These are phyloP conservation scores for Crithidia bombi DNA, from an alignment of 208 protist genomes.

Conservation along the genomic window DNA sequence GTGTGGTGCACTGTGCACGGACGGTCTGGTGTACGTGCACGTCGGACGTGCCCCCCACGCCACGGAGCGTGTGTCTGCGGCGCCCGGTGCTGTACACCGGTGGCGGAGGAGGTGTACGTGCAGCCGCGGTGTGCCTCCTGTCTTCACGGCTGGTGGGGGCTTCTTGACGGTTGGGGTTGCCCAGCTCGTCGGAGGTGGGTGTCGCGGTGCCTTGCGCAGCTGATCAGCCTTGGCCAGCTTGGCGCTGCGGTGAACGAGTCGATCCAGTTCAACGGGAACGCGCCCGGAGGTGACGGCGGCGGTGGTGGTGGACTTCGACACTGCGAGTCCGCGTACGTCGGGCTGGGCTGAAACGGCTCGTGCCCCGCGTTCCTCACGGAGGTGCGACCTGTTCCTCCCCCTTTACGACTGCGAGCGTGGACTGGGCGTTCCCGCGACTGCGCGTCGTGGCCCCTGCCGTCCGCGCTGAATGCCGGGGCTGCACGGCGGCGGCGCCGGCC, in stretches of 20 bases:
- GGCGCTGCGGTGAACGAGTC: not conserved
- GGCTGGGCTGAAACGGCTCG: not conserved
- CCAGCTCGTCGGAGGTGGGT: conserved; percentile 1
- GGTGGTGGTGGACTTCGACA: conserved; percentile 13
- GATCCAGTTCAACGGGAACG: too few species aligned
- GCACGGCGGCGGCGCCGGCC: not conserved
- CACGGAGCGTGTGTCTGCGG: not conserved
- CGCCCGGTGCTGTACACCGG: not conserved
- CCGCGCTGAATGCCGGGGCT: not conserved
- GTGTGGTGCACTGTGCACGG: conserved; percentile 13
- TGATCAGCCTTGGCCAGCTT: conserved; percentile 3
- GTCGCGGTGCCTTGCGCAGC: conserved; percentile 7
- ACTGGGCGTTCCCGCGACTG: conserved; percentile 14
- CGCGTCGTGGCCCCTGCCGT: conserved; percentile 16
- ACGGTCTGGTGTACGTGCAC: conserved; percentile 17
- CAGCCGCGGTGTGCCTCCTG: not conserved
- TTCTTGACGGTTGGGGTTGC: not conserved
- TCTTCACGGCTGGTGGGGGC: not conserved
- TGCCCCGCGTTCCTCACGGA: conserved; percentile 10
- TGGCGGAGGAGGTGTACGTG: conserved; percentile 7
- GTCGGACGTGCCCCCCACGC: conserved; percentile 1
- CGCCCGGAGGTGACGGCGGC: not conserved
- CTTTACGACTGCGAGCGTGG: not conserved
- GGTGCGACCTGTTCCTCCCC: conserved; percentile 3
- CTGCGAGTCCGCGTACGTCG: not conserved